Percentiles rank a stretch among this genome's conserved stretches.
These are phyloP conservation scores for Collybia nuda DNA, from an alignment of 768 basidiomycete genomes.

Conservation along the genomic window DNA sequence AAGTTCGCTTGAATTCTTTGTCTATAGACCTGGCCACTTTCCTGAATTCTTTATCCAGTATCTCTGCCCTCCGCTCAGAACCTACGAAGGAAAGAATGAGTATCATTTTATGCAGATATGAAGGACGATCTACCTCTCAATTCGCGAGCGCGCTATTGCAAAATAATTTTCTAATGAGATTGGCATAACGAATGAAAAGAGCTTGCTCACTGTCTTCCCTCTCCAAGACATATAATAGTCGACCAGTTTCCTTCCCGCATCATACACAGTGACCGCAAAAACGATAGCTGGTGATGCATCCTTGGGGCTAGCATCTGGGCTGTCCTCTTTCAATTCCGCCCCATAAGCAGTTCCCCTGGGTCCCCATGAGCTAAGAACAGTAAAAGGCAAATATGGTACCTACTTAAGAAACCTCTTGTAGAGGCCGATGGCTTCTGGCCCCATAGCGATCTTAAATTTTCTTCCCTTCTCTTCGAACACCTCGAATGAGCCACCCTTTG, in stretches of 20 bases:
- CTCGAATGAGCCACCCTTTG: conserved; percentile 27
- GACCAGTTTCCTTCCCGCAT: conserved; percentile 38
- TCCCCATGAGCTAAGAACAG: neutral
- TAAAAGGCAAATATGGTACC: conserved; percentile 14
- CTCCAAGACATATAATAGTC: conserved; percentile 55
- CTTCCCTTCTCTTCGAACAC: conserved; percentile 29
- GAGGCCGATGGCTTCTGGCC: conserved; percentile 38
- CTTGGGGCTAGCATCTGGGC: conserved; percentile 2
- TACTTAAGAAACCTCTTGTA: conserved; percentile 43
- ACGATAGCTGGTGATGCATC: conserved; percentile 33
- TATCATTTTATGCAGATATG: conserved; percentile 1
- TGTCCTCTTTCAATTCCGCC: conserved; percentile 13
- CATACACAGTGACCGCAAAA: conserved; percentile 42
- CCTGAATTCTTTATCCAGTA: conserved; percentile 43
- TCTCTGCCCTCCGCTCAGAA: conserved; percentile 24
- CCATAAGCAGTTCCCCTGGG: conserved; percentile 11
- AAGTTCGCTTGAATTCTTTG: conserved; percentile 37
- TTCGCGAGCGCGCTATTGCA: conserved; percentile 10
- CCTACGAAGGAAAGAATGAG: conserved; percentile 5
- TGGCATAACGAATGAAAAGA: neutral
- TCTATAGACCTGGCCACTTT: conserved; percentile 40
- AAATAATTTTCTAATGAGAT: neutral
- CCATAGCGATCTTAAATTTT: conserved; percentile 40
- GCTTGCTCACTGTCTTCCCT: conserved; percentile 33
- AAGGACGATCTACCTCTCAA: conserved; percentile 2